A percentile compares a stretch with the other conserved stretches of the same genome.
phyloP scores from a whole-genome alignment of 2,329 filamentous ascomycete species.

The Xylaria sp. region DNA sequence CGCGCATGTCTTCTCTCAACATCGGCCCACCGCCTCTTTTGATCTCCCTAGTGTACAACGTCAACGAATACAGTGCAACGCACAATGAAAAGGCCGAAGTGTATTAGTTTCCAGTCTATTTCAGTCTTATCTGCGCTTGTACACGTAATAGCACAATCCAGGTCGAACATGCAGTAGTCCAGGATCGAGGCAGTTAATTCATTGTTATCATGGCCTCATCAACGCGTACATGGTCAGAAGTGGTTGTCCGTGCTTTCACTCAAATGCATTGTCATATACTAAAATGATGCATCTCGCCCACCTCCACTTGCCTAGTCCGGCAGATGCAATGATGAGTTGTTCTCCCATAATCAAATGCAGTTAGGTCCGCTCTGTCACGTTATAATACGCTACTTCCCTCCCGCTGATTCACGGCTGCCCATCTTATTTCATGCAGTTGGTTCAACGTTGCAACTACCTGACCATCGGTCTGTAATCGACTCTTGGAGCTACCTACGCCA shows the following conservation, averaged over 20 bases:
- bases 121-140: not conserved
- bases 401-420: constrained; percentile 6
- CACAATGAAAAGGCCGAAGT: not conserved
- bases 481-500: not conserved
- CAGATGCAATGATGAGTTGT: constrained; percentile 27
- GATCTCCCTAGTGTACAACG: no score
- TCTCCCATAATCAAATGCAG: constrained; percentile 21
- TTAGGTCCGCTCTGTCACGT: constrained; percentile 17
- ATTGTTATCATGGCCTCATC: not conserved
- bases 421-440: constrained; percentile 30
- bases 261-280: not conserved
- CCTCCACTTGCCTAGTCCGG: constrained; percentile 15
- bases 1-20: not conserved
- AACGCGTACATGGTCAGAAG: not conserved
- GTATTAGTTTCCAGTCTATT: not conserved
- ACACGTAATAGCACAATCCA: not conserved
- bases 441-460: constrained; percentile 18
- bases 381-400: constrained; percentile 20
- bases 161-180: not conserved
- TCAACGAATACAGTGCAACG: no score
- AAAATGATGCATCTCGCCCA: not conserved
- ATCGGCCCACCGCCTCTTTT: not conserved
- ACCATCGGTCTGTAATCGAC: not conserved
- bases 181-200: not conserved
- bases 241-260: not conserved